Conservation (phyloP, 164 flowering plant genomes). For the Houttuynia cordata region DNA sequence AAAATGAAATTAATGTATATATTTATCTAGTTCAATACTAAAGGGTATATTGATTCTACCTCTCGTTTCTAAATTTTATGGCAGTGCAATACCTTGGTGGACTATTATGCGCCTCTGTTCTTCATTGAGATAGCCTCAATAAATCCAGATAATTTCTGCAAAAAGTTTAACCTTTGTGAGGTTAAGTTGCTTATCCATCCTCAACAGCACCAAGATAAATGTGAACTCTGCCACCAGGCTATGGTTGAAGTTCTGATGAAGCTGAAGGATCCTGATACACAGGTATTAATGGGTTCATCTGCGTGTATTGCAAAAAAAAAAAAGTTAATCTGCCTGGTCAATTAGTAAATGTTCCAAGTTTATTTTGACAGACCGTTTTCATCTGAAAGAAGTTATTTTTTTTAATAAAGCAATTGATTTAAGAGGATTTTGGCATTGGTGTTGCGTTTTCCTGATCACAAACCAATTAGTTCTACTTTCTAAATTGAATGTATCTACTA, state of each 20-base stretch:
- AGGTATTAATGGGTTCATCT: constrained; percentile 30
- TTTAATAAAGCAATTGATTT: no score
- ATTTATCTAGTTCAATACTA: no score
- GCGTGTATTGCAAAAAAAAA: no score
- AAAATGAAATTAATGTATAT: no score
- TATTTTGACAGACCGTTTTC: no score
- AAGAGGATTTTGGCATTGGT: no score
- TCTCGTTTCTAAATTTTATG: constrained; percentile 1
- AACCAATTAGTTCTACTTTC: no score
- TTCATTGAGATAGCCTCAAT: constrained; percentile 45
- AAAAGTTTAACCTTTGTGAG: constrained; percentile 54
- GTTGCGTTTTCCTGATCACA: no score
- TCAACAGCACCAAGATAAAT: constrained; percentile 25
- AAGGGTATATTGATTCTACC: neutral
- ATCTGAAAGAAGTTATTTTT: no score
- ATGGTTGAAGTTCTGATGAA: constrained; percentile 42
- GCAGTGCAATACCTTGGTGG: constrained; percentile 77
- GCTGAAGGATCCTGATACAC: constrained; percentile 87
- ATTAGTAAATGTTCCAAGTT: no score
- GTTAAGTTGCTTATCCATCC: constrained; percentile 12
- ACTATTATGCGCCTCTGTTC: constrained; percentile 73
- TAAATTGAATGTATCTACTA: no score
- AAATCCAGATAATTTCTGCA: constrained; percentile 56
- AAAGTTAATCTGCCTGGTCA: no score
- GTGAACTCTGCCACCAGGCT: constrained; percentile 55